phyloP scores from a whole-genome alignment of 1,284 basidiomycete genomes.

The Naganishia albida region DNA sequence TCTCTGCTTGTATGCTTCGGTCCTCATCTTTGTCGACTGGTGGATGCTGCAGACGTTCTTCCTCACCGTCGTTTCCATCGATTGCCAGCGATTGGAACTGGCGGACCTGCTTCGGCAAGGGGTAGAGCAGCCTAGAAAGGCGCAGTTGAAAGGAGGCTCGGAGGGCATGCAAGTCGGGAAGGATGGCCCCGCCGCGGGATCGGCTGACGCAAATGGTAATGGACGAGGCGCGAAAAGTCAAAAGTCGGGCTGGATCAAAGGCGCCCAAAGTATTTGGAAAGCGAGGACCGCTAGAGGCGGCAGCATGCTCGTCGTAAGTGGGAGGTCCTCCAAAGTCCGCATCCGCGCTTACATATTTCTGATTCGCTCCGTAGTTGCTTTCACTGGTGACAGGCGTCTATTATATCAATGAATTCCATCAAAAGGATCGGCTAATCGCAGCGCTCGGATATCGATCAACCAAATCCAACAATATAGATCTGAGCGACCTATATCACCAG shows the following conservation, averaged over 20 bases:
- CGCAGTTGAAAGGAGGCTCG: background rate
- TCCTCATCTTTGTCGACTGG: slow-evolving; percentile 93
- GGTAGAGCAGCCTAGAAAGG: slow-evolving; percentile 20
- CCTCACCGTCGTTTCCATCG: slow-evolving; percentile 60
- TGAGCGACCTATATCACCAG: slow-evolving; percentile 15
- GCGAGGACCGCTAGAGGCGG: slow-evolving; percentile 77
- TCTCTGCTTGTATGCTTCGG: slow-evolving; percentile 90
- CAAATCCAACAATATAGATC: slow-evolving; percentile 8
- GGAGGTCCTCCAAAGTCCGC: slow-evolving; percentile 19
- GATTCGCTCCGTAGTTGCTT: slow-evolving; percentile 40
- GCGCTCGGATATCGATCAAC: slow-evolving; percentile 13
- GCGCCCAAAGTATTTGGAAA: slow-evolving; percentile 58
- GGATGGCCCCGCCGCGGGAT: background rate
- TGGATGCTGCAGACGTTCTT: slow-evolving; percentile 64
- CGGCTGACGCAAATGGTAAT: background rate
- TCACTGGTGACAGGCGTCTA: slow-evolving; percentile 50
- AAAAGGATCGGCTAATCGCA: slow-evolving; percentile 16
- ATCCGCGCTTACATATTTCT: slow-evolving; percentile 1
- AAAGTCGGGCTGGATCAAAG: slow-evolving; percentile 29
- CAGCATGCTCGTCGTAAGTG: slow-evolving; percentile 71
- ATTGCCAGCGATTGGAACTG: slow-evolving; percentile 59
- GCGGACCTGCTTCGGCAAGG: slow-evolving; percentile 44
- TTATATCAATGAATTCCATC: slow-evolving; percentile 46
- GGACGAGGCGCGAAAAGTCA: background rate
- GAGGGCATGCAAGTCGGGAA: background rate